Conservation (phyloP, 148 eudicot species). For the Beta vulgaris region DNA sequence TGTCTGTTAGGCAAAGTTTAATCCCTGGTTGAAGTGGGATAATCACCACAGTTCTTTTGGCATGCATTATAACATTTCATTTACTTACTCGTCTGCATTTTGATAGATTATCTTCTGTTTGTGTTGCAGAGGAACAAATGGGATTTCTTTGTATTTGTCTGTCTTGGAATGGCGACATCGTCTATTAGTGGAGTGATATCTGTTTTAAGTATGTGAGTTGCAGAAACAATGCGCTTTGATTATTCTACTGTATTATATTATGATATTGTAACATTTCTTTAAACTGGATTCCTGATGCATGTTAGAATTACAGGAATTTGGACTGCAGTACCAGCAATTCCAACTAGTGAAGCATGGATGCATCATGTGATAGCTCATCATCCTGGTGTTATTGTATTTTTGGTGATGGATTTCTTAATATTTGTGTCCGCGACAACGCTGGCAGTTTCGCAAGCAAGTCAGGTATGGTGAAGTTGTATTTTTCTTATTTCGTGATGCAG, state of each 20-base stretch:
- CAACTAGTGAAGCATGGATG: slow-evolving; percentile 57
- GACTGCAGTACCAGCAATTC: slow-evolving; percentile 45
- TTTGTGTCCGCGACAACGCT: slow-evolving; percentile 57
- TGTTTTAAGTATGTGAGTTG: slow-evolving; percentile 61
- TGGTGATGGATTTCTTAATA: slow-evolving; percentile 57
- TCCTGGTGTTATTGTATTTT: slow-evolving; percentile 64
- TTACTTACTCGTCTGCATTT: slow-evolving; percentile 10
- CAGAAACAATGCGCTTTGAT: slow-evolving; percentile 14
- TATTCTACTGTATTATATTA: not conserved
- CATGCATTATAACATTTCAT: not conserved
- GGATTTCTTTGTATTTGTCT: slow-evolving; percentile 83
- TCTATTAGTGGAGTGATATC: slow-evolving; percentile 48
- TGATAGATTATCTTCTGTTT: slow-evolving; percentile 15
- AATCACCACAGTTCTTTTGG: too few relatives aligned
- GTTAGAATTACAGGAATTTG: slow-evolving; percentile 57
- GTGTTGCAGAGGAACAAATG: slow-evolving; percentile 82
- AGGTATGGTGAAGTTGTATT: slow-evolving; percentile 36
- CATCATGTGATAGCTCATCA: slow-evolving; percentile 45
- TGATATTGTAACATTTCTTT: not conserved
- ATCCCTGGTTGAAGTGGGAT: not conserved
- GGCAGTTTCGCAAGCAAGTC: slow-evolving; percentile 51
- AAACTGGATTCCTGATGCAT: not conserved
- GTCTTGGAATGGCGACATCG: slow-evolving; percentile 57
- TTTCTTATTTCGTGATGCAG: not conserved
- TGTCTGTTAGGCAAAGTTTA: not conserved